Base-by-base conservation (phyloP, 257 asterid species). In the Nicotiana otophora region DNA sequence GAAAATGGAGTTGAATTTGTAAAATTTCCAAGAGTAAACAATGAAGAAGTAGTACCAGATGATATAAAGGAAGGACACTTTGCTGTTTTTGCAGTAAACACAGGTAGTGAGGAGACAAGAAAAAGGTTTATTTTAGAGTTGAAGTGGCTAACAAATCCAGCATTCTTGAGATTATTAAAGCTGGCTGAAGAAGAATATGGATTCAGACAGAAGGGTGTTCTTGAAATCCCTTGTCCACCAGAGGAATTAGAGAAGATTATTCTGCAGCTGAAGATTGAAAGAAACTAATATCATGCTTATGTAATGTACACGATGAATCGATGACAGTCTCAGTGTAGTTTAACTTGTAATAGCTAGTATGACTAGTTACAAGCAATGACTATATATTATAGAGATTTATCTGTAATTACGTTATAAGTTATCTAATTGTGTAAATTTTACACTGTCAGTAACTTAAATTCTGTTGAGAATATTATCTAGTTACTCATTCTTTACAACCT, bases 31-130 rank as follows among this genome's bases (percentile, higher is more conserved):
- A 69, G 5, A 69, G 57, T 36, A 6, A 19, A 78, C 8, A 64
- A 34, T 28, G 61, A 33, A 11, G 79, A 60, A 55, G 26, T 23
- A 70, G 54, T 84, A 66, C 84, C 87, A 11, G 85, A 66, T n/a
- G 86, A 87, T 54, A 83, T 84, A 23, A 87, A 84, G 81, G 86
- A 75, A 87, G 89, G 89, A 80, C 85, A 87, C 51, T 84, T 87
- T 79, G 86, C 80, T 53, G 83, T 87, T 80, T 42, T 82, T 5
- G 86, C 86, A 0, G 84, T 74, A 68, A 87, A 80, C 69, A 80
- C 77, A 36, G 1, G 42, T 36, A 1, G 42, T 5, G 80, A 87
- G 82, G 33, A 39, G 1, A 33, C 39, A 2, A 65, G 61, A 48
- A 68, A 48, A 57, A 65, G 78, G 78, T 81, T 81, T 81, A 36